Evolutionary conservation across 306 rosid genomes (phyloP).

Genomic region (Rubus idaeus): DNA sequence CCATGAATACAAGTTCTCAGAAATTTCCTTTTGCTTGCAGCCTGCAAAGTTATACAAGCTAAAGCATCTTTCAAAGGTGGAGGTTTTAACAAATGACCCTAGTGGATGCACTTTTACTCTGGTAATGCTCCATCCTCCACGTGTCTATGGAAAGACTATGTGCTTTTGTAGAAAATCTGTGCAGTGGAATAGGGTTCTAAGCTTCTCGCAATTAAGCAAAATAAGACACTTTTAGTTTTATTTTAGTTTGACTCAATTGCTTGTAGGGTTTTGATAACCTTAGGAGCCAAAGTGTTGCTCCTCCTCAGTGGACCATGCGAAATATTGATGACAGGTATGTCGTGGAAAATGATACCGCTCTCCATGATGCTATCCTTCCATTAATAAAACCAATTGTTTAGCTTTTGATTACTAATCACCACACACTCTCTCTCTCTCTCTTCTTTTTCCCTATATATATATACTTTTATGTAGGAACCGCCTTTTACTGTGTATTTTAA

Average conservation of each 20-base stretch:
- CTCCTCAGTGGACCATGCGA: constrained; percentile 98
- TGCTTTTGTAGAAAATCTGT: not conserved
- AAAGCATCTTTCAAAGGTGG: constrained; percentile 93
- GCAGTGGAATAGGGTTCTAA: not conserved
- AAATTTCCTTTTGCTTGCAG: constrained; percentile 44
- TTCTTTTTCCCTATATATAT: too few relatives aligned
- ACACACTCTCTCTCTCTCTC: not conserved
- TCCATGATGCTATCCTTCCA: not conserved
- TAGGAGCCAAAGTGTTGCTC: constrained; percentile 84
- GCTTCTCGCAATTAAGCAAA: constrained; percentile 23
- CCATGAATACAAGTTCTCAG: not conserved
- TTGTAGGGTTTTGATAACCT: constrained; percentile 93
- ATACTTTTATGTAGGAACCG: constrained; percentile 65
- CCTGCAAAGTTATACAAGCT: constrained; percentile 93
- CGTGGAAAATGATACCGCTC: not conserved
- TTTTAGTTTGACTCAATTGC: constrained; percentile 26
- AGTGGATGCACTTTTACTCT: constrained; percentile 89
- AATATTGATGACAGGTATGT: constrained; percentile 86
- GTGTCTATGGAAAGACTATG: constrained; percentile 8
- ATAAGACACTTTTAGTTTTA: constrained; percentile 6
- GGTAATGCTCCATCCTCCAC: constrained; percentile 53
- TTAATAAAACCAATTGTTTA: constrained; percentile 19
- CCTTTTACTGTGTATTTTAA: constrained; percentile 66
- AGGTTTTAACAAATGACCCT: constrained; percentile 78
- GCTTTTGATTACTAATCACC: constrained; percentile 17